Base-by-base conservation (phyloP, 1,284 basidiomycete species). In the Trametes versicolor region DNA sequence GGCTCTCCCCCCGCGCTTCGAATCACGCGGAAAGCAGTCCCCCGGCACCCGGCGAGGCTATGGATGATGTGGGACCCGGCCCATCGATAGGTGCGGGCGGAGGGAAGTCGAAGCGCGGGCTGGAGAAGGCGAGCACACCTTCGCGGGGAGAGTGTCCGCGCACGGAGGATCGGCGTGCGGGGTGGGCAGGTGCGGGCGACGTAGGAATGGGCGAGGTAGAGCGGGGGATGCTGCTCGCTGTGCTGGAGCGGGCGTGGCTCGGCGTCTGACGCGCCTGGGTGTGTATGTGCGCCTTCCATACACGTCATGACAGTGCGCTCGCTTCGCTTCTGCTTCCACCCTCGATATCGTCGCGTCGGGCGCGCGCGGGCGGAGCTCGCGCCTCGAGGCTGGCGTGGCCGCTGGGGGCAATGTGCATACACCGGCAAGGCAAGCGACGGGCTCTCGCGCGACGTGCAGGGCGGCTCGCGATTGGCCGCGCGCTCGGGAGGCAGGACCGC, bases 161-260 rank as follows among this genome's bases (percentile, higher is more conserved):
- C 55, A 80, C 76, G 64, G 79, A 81, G 63, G 79, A 65, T 62
- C 60, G 39, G 51, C 57, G 41, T 45, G 55, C 57, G 50, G 60
- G 50, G 29, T 32, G 34, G 29, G 66, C n/a, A 32, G 48, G 23
- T 37, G 58, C 61, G 37, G 37, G 43, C 12, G 37, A 52, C n/a
- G n/a, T n/a, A 50, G 52, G 47, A 12, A 36, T 21, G 47, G 60
- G 83, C 71, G 80, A 83, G 55, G 78, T 81, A 54, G 81, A 77
- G 65, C 80, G 81, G 63, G 79, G 76, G 62, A 84, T 87, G 83
- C 64, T 87, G 58, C 75, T 87, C 62, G 81, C 79, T 15, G 79
- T 84, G 13, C 75, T 82, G 29, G 85, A 86, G 68, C 77, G 78
- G 53, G 82, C 78, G 43, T 83, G 80, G 80, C 72, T 76, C n/a